Evolutionary conservation across 345 rosid species (phyloP), one percentile per base, ranked within the genome.

Genomic region (Gossypium herbaceum): DNA sequence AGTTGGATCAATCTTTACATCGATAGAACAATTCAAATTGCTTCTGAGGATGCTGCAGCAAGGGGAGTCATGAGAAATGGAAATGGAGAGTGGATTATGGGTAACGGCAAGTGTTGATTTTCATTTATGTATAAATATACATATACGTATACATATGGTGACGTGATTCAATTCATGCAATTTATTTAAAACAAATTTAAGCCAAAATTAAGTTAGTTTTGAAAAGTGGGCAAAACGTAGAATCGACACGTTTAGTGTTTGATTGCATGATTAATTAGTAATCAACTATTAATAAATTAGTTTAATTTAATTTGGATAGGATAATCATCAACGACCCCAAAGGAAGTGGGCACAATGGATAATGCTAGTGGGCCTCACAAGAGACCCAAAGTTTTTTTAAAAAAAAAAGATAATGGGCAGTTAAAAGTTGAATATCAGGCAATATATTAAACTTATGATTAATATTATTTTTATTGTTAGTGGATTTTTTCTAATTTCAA

Each of bases 261-360:
- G 25, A 61, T 45, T 52, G 19, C 43, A 39, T 29, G 67, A 45
- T 45, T 62, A 22, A 65, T 20, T 56, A 43, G 25, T 52, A 27
- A 70, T 70, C 60, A 52, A 27, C 11, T 19, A n/a, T 52, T 54
- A 71, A 71, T 54, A 19, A 20, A 8, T 56, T 22, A 57, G 9
- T 57, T 22, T 20, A 57, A 20, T 57, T 57, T 39, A 39, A 71
- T 71, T 29, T 29, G 68, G 47, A 17, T 9, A 3, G 58, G 29
- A 55, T 55, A 55, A 55, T 75, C 78, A 76, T 59, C 81, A 81
- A 72, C 67, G 2, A 24, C 58, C 76, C 50, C 77, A 62, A 0
- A 62, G 15, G 13, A 13, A 78, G 69, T 2, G 56, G 20, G 12
- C 75, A 34, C 71, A 47, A 19, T 55, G 51, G 55, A 63, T 60